Evolutionary conservation across 1,139 yeast genomes (phyloP).

Genomic region (Lodderomyces elongisporus): DNA sequence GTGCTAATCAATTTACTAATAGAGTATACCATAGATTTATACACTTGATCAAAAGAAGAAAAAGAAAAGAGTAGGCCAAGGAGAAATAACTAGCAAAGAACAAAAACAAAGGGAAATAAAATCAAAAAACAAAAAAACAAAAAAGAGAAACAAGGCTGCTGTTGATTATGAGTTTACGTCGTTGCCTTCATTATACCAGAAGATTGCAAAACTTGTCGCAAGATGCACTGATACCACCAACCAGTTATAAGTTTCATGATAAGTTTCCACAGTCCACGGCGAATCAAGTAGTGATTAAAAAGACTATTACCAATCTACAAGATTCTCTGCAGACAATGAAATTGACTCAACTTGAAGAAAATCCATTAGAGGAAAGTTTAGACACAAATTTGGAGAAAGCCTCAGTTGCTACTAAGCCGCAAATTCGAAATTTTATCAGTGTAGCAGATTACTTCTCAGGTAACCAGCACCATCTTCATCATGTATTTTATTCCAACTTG

Average conservation of each 20-base stretch:
- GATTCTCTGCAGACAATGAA: slow-evolving; percentile 2
- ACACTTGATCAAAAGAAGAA: too few relatives aligned
- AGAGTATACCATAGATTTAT: too few relatives aligned
- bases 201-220: neutral
- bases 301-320: neutral
- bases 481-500: slow-evolving; percentile 17
- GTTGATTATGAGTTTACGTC: too few relatives aligned
- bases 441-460: slow-evolving; percentile 40
- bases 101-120: too few relatives aligned
- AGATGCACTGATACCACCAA: neutral
- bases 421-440: slow-evolving; percentile 7
- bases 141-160: too few relatives aligned
- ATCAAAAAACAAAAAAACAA: too few relatives aligned
- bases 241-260: slow-evolving; percentile 2
- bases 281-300: neutral
- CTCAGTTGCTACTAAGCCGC: neutral
- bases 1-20: too few relatives aligned
- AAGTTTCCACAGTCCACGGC: neutral
- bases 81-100: too few relatives aligned
- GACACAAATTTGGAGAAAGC: neutral
- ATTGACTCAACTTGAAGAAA: slow-evolving; percentile 1
- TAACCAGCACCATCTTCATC: slow-evolving; percentile 39
- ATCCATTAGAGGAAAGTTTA: slow-evolving; percentile 2
- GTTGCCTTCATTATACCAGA: neutral
- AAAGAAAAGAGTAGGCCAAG: too few relatives aligned